Base-by-base conservation (phyloP, 202 grass and related monocot genomes). In the Setaria italica region DNA sequence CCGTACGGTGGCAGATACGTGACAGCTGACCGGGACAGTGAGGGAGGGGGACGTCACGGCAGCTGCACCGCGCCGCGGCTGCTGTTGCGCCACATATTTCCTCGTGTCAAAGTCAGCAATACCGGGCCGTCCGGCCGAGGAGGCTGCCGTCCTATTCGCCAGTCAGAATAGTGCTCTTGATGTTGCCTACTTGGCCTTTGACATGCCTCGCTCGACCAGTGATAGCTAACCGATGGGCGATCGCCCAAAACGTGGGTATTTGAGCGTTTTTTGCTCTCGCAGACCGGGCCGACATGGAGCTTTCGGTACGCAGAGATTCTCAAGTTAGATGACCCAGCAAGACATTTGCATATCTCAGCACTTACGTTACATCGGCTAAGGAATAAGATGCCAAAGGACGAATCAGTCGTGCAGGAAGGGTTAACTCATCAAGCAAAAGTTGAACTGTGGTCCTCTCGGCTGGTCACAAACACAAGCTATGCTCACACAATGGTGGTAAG, bases 401-500 rank as follows among this genome's bases (percentile, higher is more conserved):
- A 58, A 50, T 72, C 39, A 2, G 21, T 81, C 63, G 7, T 32
- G 16, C 39, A 9, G 9, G 20, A 5, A 84, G 42, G 17, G 1
- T 12, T 6, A 17, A 11, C 46, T 71, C 67, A 50, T 62, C 67
- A 74, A 48, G 21, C 70, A 91, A 20, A 63, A 72, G 30, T 64
- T 35, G 16, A 17, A 21, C 33, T 25, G 32, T 62, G 46, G 86
- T 72, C 47, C 49, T 72, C 30, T 66, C 30, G 7, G 70, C 43
- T 77, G 80, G 76, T 77, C 46, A 87, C 85, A 58, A 76, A 84
- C 62, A 77, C 21, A 75, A 70, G 20, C 55, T 77, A 80, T 47
- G 32, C 41, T 32, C 64, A 47, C 76, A 71, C 74, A 15, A 55
- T 70, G 46, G 48, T 30, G 37, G 35, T 13, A 80, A 67, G 70